Conservation (phyloP, 2,329 filamentous ascomycete genomes). For the Trichoderma lentiforme region DNA sequence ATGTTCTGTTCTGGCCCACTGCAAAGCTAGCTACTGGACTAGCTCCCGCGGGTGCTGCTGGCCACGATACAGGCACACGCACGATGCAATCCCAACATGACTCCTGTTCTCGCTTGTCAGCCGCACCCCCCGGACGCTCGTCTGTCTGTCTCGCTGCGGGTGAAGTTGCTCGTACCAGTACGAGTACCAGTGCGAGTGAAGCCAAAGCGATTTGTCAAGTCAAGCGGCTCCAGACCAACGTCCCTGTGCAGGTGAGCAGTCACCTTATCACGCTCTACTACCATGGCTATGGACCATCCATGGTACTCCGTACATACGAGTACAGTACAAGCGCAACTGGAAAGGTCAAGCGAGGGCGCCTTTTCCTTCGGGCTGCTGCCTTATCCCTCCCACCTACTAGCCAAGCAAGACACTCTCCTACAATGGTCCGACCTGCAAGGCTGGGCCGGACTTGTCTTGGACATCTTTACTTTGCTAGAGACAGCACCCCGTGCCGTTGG, state of each 20-base stretch:
- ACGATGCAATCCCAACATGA: not conserved
- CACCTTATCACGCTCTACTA: not conserved
- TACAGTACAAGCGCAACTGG: not conserved
- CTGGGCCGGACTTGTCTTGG: not conserved
- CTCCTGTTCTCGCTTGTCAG: constrained; percentile 4
- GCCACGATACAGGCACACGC: not conserved
- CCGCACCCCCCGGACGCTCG: not conserved
- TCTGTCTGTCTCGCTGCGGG: not conserved
- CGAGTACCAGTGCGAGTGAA: not conserved
- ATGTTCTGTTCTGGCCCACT: not conserved
- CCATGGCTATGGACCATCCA: not conserved
- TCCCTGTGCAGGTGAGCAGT: constrained; percentile 14
- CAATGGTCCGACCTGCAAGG: constrained; percentile 3
- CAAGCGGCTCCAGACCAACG: constrained; percentile 1
- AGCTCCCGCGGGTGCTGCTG: not conserved
- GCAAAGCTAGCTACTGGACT: not conserved
- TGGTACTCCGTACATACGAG: not conserved
- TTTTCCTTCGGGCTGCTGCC: not conserved
- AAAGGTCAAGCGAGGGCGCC: not conserved
- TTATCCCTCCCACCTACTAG: not conserved
- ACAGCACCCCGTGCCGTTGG: not conserved
- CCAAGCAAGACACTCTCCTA: constrained; percentile 4
- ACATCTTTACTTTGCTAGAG: not conserved
- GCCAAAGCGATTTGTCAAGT: not conserved
- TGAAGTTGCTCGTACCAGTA: not conserved